Evolutionary conservation across 225 moss, liverwort and hornwort species (phyloP).

Genomic region (Thuidium tamariscinum): DNA sequence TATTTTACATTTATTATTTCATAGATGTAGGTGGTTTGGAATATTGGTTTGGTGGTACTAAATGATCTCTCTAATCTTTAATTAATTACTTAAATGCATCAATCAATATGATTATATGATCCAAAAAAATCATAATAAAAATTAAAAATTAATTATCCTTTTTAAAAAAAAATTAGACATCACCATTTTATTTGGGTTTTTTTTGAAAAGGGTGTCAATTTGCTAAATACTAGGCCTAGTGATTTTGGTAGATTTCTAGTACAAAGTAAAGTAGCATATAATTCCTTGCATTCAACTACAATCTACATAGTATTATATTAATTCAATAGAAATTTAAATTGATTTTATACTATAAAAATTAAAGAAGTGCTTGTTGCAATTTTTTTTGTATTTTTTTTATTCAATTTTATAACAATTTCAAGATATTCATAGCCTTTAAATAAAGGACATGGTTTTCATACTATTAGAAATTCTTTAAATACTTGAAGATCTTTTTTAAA

Average conservation of each 20-base stretch:
- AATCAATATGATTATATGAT: not conserved
- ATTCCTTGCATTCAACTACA: conserved; percentile 3
- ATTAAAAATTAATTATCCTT: not conserved
- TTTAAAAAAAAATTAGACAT: not conserved
- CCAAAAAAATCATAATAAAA: not conserved
- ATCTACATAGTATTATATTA: not conserved
- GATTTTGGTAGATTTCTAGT: not conserved
- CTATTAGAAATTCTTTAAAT: not conserved
- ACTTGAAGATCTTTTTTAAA: too few species aligned
- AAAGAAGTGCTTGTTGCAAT: rapidly evolving
- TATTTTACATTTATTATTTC: not conserved
- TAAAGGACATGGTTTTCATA: not conserved
- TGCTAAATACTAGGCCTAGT: not conserved
- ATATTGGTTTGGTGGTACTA: not conserved
- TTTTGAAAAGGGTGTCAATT: not conserved
- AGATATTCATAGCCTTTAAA: not conserved
- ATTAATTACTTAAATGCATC: not conserved
- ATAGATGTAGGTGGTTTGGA: not conserved
- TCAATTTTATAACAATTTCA: not conserved
- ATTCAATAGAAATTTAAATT: not conserved
- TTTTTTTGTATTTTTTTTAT: not conserved
- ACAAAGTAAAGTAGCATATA: not conserved
- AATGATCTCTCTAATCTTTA: not conserved
- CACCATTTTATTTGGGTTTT: not conserved
- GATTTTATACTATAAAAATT: not conserved